A percentile compares a stretch with the other conserved stretches of the same genome.
Evolutionary conservation across 192 early-diverging fungal genomes (phyloP).

Genomic region (Gaertneriomyces semiglobifer): DNA sequence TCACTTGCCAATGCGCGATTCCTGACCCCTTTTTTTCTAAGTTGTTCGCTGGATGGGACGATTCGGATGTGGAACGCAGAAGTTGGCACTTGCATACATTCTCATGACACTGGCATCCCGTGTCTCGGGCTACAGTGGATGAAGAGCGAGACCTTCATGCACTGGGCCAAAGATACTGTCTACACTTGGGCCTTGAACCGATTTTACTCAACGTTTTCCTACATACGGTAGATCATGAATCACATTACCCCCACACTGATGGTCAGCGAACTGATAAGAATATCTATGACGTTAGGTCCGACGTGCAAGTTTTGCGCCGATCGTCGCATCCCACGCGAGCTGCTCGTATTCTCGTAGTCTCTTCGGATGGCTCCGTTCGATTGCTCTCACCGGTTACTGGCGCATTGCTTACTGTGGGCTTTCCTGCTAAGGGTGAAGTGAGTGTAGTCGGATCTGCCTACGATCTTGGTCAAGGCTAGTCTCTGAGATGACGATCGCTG

Average conservation of each 20-base stretch:
- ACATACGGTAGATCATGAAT: slow-evolving; percentile 22
- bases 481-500: slow-evolving; percentile 9
- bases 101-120: slow-evolving; percentile 9
- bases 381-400: slow-evolving; percentile 49
- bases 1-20: slow-evolving; percentile 1
- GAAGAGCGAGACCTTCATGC: slow-evolving; percentile 40
- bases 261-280: not conserved
- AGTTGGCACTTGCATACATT: slow-evolving; percentile 39
- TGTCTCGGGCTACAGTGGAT: slow-evolving; percentile 52
- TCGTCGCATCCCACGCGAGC: slow-evolving; percentile 13
- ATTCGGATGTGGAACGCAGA: slow-evolving; percentile 54
- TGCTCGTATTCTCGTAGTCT: slow-evolving; percentile 41
- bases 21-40: slow-evolving; percentile 42
- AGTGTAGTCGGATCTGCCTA: slow-evolving; percentile 30
- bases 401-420: slow-evolving; percentile 38
- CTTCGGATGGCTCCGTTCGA: slow-evolving; percentile 39
- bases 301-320: slow-evolving; percentile 21
- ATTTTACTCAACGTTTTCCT: slow-evolving; percentile 42
- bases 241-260: not conserved
- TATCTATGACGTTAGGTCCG: slow-evolving; percentile 16
- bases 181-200: slow-evolving; percentile 47
- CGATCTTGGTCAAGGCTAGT: slow-evolving; percentile 39
- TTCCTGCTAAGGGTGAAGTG: slow-evolving; percentile 46
- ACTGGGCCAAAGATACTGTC: slow-evolving; percentile 41
- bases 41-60: slow-evolving; percentile 45